These are phyloP conservation scores for Diaporthe humulicola DNA, from an alignment of 2,329 filamentous ascomycete species.

Conservation along the genomic window DNA sequence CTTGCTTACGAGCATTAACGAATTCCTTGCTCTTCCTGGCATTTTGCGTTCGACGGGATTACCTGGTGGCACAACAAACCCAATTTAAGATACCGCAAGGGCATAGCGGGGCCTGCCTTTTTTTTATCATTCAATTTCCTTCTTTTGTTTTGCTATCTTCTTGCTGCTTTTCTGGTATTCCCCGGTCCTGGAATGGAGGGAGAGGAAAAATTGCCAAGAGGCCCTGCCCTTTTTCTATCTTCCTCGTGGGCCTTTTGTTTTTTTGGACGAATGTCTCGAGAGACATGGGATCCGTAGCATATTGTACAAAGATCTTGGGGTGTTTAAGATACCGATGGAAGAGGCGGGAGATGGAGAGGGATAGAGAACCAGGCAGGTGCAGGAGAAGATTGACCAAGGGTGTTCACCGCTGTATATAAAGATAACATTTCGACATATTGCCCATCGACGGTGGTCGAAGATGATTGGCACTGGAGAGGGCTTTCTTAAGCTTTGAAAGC, in stretches of 20 bases:
- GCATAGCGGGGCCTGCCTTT: slow-evolving; percentile 39
- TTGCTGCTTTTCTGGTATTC: slow-evolving; percentile 6
- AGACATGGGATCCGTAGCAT: slow-evolving; percentile 7
- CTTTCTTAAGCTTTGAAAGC: slow-evolving; percentile 36
- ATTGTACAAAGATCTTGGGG: slow-evolving; percentile 32
- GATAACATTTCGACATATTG: slow-evolving; percentile 34
- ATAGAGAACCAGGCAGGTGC: neutral
- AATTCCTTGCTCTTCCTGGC: slow-evolving; percentile 38
- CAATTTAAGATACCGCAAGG: slow-evolving; percentile 40
- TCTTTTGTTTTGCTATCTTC: slow-evolving; percentile 5
- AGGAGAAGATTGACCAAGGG: slow-evolving; percentile 22
- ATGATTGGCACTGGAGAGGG: slow-evolving; percentile 7
- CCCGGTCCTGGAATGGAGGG: slow-evolving; percentile 18
- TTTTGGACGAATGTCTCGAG: slow-evolving; percentile 4
- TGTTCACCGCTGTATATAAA: slow-evolving; percentile 36
- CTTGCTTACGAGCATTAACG: slow-evolving; percentile 38
- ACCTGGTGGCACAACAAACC: slow-evolving; percentile 31
- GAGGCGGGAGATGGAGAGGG: neutral
- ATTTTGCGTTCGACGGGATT: slow-evolving; percentile 39
- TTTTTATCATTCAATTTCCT: slow-evolving; percentile 12
- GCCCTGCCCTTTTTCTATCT: slow-evolving; percentile 1
- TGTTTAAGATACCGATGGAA: slow-evolving; percentile 25
- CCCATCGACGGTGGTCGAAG: slow-evolving; percentile 6
- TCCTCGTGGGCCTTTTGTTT: slow-evolving; percentile 7
- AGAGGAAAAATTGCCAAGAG: slow-evolving; percentile 5